A percentile compares a stretch with the other conserved stretches of the same genome.
Evolutionary conservation across 2,329 filamentous ascomycete genomes (phyloP).

Genomic region (Lithohypha guttulata): DNA sequence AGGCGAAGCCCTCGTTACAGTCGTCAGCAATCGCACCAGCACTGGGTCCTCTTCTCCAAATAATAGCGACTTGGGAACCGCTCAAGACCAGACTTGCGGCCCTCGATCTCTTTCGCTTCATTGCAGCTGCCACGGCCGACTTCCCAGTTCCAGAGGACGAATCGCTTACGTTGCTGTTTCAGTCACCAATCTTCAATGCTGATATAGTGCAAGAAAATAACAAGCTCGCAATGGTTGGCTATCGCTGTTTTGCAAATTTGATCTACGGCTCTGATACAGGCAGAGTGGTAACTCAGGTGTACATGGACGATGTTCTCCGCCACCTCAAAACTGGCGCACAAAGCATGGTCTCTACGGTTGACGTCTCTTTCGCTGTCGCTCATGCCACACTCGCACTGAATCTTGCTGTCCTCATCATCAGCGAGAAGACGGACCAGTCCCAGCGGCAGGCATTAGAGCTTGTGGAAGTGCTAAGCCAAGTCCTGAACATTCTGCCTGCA

Average conservation of each 20-base stretch:
- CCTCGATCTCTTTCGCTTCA: conserved; percentile 76
- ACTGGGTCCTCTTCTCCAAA: conserved; percentile 45
- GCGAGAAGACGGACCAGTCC: conserved; percentile 34
- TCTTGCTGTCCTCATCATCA: conserved; percentile 60
- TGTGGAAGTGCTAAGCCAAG: conserved; percentile 50
- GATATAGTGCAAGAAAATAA: conserved; percentile 62
- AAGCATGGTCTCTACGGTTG: conserved; percentile 36
- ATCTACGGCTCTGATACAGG: conserved; percentile 63
- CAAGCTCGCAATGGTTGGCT: conserved; percentile 61
- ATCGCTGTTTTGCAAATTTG: conserved; percentile 71
- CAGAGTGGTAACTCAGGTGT: conserved; percentile 44
- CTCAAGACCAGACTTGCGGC: conserved; percentile 68
- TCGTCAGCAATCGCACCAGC: conserved; percentile 45
- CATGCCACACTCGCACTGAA: conserved; percentile 76
- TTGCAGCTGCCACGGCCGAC: conserved; percentile 56
- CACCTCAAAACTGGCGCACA: conserved; percentile 55
- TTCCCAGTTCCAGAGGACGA: conserved; percentile 51
- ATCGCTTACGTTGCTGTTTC: conserved; percentile 45
- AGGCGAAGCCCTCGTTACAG: conserved; percentile 26
- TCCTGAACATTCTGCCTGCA: conserved; percentile 37
- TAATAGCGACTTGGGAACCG: conserved; percentile 65
- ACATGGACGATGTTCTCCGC: conserved; percentile 48
- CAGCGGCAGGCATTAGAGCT: conserved; percentile 38
- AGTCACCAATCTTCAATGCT: conserved; percentile 46
- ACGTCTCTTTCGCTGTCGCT: conserved; percentile 74